A percentile compares a stretch with the other conserved stretches of the same genome.
These are phyloP conservation scores for Chrysochromulina tobinii DNA, from an alignment of 78 protist species.

Conservation along the genomic window DNA sequence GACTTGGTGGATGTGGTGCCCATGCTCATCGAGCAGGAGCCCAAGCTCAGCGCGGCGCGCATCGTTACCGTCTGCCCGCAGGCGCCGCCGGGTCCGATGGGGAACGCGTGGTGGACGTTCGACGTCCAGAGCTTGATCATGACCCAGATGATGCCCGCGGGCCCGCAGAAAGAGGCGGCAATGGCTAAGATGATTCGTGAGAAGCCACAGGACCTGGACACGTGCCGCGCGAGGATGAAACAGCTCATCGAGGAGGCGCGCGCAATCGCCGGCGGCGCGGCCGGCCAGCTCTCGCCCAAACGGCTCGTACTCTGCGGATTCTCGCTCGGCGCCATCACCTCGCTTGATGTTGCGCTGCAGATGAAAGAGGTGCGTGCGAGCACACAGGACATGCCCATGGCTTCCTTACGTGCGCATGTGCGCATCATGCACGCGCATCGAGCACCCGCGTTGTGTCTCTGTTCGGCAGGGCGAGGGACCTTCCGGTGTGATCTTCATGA, in stretches of 20 bases:
- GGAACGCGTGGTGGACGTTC: slow-evolving; percentile 20
- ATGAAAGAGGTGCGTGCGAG: no score
- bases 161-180: background rate
- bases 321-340: slow-evolving; percentile 45
- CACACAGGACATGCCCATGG: no score
- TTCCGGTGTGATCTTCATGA: background rate
- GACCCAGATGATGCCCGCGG: background rate
- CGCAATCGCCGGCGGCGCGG: background rate
- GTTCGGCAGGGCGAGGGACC: background rate
- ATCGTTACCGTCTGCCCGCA: slow-evolving; percentile 20
- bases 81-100: background rate
- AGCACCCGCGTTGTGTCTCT: no score
- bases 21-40: background rate
- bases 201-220: background rate
- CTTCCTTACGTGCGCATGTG: no score
- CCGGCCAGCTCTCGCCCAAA: background rate
- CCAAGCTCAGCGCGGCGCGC: background rate
- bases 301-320: slow-evolving; percentile 26
- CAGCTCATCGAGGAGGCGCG: background rate
- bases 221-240: background rate
- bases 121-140: background rate
- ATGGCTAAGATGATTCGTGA: slow-evolving; percentile 15
- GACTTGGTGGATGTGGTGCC: background rate
- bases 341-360: slow-evolving; percentile 27
- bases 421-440: no score